Evolutionary conservation across 2,329 filamentous ascomycete genomes (phyloP), one percentile per base, ranked within the genome.

Genomic region (Colletotrichum sp.): DNA sequence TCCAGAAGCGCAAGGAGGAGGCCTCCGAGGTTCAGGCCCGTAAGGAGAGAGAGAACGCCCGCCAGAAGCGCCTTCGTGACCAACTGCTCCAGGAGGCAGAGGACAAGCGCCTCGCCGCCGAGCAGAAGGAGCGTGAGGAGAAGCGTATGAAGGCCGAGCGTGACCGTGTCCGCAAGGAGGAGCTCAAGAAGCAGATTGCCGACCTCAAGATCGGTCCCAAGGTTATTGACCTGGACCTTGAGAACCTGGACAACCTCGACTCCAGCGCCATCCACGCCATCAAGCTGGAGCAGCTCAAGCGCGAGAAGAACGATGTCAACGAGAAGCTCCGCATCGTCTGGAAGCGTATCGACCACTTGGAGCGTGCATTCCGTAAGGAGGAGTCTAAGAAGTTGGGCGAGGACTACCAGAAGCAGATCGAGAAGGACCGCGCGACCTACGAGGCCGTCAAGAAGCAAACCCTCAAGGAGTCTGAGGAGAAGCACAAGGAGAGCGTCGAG

Each of bases 1-100:
- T 99, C 80, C 94, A 98, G 84, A 98, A 98, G 90, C 96, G 96
- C 88, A 99, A 99, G 89, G 96, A 98, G 83, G 95, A 95, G 79
- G 96, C 95, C n/a, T 95, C 95, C 13, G 96, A 96, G 85, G 92
- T 95, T 62, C 92, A 96, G 80, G 95, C 97, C 77, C 93, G 93
- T 84, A 95, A 95, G 85, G 96, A 98, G 85, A 96, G 96, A 83
- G 97, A 99, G 86, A 96, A 96, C 83, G 96, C 97, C 75, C 94
- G 94, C 79, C 93, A 94, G 86, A 98, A 97, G 89, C 93, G 94
- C 79, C 90, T 96, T 76, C 94, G 95, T 77, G 95, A 96, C 81
- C 95, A 98, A 85, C 94, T 98, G 81, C 90, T 98, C 44, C 95
- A 95, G 82, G 96, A 98, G 83, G 96, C 96, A 28, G 97, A 99